phyloP scores from a whole-genome alignment of 208 protist species.

The Crithidia fasciculata region DNA sequence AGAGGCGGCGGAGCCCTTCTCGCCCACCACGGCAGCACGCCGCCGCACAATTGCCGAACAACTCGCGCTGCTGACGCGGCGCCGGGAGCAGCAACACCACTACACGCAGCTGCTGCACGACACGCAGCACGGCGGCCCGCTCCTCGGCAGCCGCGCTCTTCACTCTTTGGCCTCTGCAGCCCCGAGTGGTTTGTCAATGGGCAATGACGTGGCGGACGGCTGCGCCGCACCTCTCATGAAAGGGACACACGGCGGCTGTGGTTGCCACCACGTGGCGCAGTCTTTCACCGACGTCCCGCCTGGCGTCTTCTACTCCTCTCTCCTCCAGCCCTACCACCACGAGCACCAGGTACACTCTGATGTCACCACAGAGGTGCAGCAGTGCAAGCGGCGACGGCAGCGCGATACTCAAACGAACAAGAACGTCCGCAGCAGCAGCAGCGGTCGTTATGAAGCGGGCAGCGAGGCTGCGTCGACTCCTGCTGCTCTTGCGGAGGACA shows the following conservation, averaged over 20 bases:
- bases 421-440: not conserved
- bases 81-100: conserved; percentile 53
- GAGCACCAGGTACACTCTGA: conserved; percentile 31
- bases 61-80: conserved; percentile 47
- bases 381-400: conserved; percentile 14
- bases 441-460: not conserved
- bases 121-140: not conserved
- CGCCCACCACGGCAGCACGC: conserved; percentile 14
- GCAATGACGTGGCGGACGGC: too few relatives aligned
- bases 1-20: not conserved
- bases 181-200: too few relatives aligned
- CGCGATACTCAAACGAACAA: not conserved
- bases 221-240: too few relatives aligned
- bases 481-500: too few relatives aligned
- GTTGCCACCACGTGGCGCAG: not conserved
- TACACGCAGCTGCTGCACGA: conserved; percentile 20
- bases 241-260: not conserved
- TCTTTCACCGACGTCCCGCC: conserved; percentile 26
- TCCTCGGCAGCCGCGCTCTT: not conserved
- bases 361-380: conserved; percentile 36
- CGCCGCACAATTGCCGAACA: conserved; percentile 49
- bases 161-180: not conserved
- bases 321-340: conserved; percentile 20
- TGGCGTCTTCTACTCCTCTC: conserved; percentile 19
- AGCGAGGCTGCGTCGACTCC: not conserved